A percentile compares a stretch with the other conserved stretches of the same genome.
Conservation (phyloP, 2,329 filamentous ascomycete genomes). For the Zymoseptoria tritici region DNA sequence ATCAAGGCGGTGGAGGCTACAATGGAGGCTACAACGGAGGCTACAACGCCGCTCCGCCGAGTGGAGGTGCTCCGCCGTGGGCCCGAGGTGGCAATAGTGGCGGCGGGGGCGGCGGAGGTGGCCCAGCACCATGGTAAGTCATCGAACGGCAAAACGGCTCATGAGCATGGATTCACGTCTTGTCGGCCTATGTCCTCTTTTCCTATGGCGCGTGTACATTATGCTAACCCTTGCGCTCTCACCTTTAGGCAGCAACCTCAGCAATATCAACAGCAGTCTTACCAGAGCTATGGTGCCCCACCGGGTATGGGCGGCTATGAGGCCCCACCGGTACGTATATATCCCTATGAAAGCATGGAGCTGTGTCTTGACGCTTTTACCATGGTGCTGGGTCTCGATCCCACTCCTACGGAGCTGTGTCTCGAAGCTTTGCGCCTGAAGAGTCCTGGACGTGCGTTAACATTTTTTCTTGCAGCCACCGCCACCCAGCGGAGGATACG, state of each 20-base stretch:
- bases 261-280: slow-evolving; percentile 3
- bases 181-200: neutral
- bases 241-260: slow-evolving; percentile 1
- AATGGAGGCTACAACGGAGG: slow-evolving; percentile 19
- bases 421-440: no score
- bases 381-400: no score
- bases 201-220: neutral
- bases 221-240: neutral
- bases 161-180: neutral
- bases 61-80: slow-evolving; percentile 18
- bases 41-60: slow-evolving; percentile 3
- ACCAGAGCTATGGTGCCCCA: slow-evolving; percentile 7
- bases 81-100: slow-evolving; percentile 12
- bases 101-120: slow-evolving; percentile 21
- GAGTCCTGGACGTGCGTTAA: no score
- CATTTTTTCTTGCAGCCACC: slow-evolving; percentile 17
- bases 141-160: neutral
- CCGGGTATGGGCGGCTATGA: slow-evolving; percentile 15
- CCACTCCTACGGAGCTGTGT: no score
- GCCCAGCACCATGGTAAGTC: neutral
- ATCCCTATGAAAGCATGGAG: no score
- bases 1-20: slow-evolving; percentile 17
- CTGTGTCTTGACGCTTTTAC: no score
- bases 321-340: slow-evolving; percentile 26
- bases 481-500: slow-evolving; percentile 43